phyloP scores from a whole-genome alignment of 371 early-diverging fungal species.

The Rhizomucor pusillus region DNA sequence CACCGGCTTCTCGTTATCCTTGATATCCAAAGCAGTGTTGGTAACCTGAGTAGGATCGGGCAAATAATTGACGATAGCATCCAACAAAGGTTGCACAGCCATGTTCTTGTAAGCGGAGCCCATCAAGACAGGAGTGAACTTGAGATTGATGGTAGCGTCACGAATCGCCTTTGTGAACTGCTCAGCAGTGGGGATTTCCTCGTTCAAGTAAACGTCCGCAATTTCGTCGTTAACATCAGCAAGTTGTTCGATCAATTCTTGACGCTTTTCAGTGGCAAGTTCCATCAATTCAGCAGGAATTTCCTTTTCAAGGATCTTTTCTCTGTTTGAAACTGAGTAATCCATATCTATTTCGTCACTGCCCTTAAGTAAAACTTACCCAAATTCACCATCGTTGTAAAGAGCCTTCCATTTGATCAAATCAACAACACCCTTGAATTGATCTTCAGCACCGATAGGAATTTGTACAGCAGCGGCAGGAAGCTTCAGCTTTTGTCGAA shows the following conservation, averaged over 20 bases:
- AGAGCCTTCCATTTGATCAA: conserved; percentile 83
- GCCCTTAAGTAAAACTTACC: conserved; percentile 46
- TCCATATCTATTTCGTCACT: neutral
- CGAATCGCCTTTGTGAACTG: conserved; percentile 75
- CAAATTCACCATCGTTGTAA: conserved; percentile 87
- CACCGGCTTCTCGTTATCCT: conserved; percentile 66
- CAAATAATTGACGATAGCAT: conserved; percentile 73
- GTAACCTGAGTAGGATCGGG: conserved; percentile 77
- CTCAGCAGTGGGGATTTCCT: conserved; percentile 70
- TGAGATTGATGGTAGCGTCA: conserved; percentile 73
- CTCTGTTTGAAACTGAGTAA: conserved; percentile 21
- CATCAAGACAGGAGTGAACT: conserved; percentile 85
- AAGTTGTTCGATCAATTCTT: conserved; percentile 79
- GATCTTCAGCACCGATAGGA: conserved; percentile 91
- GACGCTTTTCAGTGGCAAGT: conserved; percentile 69
- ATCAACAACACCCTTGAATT: conserved; percentile 93
- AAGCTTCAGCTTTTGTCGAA: conserved; percentile 85
- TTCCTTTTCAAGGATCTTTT: conserved; percentile 62
- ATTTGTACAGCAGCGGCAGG: conserved; percentile 92
- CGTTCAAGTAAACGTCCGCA: conserved; percentile 79
- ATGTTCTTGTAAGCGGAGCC: conserved; percentile 89
- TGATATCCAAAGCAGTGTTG: conserved; percentile 75
- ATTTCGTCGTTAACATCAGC: conserved; percentile 89
- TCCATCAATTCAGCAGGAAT: conserved; percentile 80
- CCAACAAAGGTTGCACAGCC: conserved; percentile 76